phyloP scores from a whole-genome alignment of 1,284 basidiomycete genomes.

The Fomitopsis betulina region DNA sequence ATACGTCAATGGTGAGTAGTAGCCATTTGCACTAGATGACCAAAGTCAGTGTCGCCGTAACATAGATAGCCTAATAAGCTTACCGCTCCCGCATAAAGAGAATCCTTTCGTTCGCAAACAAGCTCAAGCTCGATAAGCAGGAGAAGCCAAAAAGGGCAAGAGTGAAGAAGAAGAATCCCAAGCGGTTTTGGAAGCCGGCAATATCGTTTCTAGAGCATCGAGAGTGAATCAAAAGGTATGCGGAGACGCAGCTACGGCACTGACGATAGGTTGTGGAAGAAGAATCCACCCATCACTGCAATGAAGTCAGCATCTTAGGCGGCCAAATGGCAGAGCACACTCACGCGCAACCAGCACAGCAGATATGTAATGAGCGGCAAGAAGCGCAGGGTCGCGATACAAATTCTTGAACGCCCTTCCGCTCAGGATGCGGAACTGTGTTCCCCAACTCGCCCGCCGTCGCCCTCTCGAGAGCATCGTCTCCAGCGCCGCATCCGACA shows the following conservation, averaged over 20 bases:
- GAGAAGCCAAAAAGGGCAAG: conserved; percentile 95
- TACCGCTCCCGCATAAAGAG: conserved; percentile 95
- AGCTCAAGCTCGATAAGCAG: conserved; percentile 85
- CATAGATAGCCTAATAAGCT: not conserved
- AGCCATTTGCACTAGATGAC: conserved; percentile 75
- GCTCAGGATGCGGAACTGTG: conserved; percentile 90
- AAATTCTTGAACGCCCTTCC: conserved; percentile 98
- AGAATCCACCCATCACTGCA: conserved; percentile 75
- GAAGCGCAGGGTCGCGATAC: conserved; percentile 88
- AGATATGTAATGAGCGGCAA: conserved; percentile 87
- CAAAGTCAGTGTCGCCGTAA: conserved; percentile 1
- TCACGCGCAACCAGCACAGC: conserved; percentile 79
- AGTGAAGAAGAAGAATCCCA: conserved; percentile 95
- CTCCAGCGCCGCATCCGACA: conserved; percentile 64
- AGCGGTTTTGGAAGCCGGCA: conserved; percentile 88
- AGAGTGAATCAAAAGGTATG: conserved; percentile 16
- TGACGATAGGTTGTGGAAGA: conserved; percentile 75
- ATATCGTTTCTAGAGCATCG: conserved; percentile 70
- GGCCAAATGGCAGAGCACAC: conserved; percentile 26
- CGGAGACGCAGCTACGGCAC: conserved; percentile 25
- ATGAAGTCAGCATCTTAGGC: not conserved
- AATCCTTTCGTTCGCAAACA: conserved; percentile 93
- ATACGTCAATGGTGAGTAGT: conserved; percentile 94
- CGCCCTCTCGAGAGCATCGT: conserved; percentile 69
- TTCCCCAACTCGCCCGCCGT: conserved; percentile 81